Conservation (phyloP, 495 filamentous ascomycete species). For the Neurospora tetrasperma region DNA sequence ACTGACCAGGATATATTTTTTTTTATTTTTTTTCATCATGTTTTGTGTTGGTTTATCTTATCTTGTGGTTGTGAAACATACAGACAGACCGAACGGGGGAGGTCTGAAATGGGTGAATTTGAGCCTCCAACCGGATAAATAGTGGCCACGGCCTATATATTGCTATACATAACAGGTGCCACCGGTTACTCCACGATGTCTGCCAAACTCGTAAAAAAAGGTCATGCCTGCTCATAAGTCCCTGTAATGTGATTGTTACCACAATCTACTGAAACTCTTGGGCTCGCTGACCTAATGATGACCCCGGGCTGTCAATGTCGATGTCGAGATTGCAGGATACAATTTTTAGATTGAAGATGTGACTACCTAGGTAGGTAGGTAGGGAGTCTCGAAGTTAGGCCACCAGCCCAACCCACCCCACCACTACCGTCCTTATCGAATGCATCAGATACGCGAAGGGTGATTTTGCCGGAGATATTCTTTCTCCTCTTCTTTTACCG, state of each 20-base stretch:
- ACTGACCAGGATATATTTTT: no score
- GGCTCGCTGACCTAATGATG: neutral
- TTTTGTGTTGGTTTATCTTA: no score
- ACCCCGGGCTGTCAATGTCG: neutral
- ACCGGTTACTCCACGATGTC: neutral
- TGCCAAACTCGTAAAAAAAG: neutral
- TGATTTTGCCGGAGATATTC: neutral
- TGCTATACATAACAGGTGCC: neutral
- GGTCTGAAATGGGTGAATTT: constrained; percentile 4
- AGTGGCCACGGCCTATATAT: constrained; percentile 1
- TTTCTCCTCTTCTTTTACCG: neutral
- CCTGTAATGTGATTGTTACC: neutral
- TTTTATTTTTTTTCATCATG: no score
- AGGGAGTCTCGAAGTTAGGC: neutral
- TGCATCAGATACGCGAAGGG: neutral
- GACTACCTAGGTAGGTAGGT: neutral
- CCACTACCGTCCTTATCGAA: neutral
- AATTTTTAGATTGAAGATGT: neutral
- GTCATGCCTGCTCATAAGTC: constrained; percentile 4
- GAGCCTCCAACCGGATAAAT: constrained; percentile 17
- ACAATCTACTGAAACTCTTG: neutral
- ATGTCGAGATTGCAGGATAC: neutral
- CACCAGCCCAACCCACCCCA: no score
- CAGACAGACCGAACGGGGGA: no score
- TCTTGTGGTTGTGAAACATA: no score